phyloP scores from a whole-genome alignment of 768 basidiomycete genomes.

The Zangia roseola region DNA sequence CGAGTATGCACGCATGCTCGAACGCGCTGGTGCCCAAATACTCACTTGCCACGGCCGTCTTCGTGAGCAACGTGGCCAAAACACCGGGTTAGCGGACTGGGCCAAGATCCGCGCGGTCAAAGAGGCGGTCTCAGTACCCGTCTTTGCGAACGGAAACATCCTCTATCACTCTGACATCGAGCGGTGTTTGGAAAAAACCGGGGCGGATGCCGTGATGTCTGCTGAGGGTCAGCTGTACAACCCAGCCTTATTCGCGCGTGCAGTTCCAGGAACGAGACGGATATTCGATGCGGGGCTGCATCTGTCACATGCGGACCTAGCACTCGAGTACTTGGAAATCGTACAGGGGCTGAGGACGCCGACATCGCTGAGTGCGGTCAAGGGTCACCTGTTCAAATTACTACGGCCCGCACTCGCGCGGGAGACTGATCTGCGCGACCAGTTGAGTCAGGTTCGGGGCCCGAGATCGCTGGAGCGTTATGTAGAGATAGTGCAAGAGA shows the following conservation, averaged over 20 bases:
- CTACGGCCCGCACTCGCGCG: constrained; percentile 71
- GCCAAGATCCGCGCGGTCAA: constrained; percentile 89
- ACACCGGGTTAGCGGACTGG: constrained; percentile 86
- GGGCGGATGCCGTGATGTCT: constrained; percentile 90
- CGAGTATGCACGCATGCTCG: constrained; percentile 94
- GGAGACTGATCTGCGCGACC: constrained; percentile 72
- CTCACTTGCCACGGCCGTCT: constrained; percentile 91
- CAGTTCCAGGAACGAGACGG: constrained; percentile 18
- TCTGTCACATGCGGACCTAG: constrained; percentile 62
- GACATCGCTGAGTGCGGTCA: constrained; percentile 74
- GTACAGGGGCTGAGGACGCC: constrained; percentile 60
- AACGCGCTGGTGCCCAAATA: constrained; percentile 92
- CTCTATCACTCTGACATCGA: constrained; percentile 83
- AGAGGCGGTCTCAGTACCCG: constrained; percentile 83
- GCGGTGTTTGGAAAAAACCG: constrained; percentile 77
- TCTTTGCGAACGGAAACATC: constrained; percentile 97
- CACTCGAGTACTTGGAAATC: constrained; percentile 84
- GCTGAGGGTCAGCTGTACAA: constrained; percentile 96
- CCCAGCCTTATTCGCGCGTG: constrained; percentile 66
- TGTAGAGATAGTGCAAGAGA: constrained; percentile 53
- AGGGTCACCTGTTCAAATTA: constrained; percentile 92
- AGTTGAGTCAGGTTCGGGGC: constrained; percentile 52
- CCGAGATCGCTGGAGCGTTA: constrained; percentile 35
- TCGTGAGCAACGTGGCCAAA: constrained; percentile 89
- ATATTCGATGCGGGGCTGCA: constrained; percentile 44